Evolutionary conservation across 2,329 filamentous ascomycete genomes (phyloP).

Genomic region (Epichloe glyceriae): DNA sequence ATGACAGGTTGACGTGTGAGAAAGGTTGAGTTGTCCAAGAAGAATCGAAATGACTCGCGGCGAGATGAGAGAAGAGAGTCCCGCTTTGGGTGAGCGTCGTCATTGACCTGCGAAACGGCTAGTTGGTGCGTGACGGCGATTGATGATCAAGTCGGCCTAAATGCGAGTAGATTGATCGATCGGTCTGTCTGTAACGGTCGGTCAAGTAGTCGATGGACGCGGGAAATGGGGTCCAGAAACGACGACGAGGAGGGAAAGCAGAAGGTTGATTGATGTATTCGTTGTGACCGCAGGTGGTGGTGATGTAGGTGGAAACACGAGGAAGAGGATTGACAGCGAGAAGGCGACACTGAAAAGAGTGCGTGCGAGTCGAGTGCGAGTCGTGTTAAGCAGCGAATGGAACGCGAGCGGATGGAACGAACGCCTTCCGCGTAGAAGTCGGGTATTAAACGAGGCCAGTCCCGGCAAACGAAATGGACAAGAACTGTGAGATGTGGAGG

Average conservation of each 20-base stretch:
- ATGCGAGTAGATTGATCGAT: neutral
- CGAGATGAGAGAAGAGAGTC: neutral
- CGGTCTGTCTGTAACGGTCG: neutral
- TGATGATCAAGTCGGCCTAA: no score
- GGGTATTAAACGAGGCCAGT: no score
- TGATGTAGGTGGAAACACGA: neutral
- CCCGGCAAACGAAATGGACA: no score
- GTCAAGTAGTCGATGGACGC: neutral
- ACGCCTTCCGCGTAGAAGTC: neutral
- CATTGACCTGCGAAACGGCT: conserved; percentile 4
- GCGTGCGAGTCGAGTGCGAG: no score
- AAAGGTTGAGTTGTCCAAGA: neutral
- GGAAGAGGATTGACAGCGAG: neutral
- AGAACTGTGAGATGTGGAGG: no score
- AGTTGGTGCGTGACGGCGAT: neutral
- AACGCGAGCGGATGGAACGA: neutral
- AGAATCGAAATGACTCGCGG: neutral
- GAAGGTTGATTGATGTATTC: neutral
- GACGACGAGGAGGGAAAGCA: neutral
- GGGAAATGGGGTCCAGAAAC: neutral
- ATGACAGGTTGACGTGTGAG: conserved; percentile 9
- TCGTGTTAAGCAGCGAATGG: neutral
- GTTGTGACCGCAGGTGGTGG: neutral
- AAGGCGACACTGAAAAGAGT: neutral
- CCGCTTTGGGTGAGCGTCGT: neutral